These are phyloP conservation scores for Epichloe glyceriae DNA, from an alignment of 2,329 filamentous ascomycete species.

Conservation along the genomic window DNA sequence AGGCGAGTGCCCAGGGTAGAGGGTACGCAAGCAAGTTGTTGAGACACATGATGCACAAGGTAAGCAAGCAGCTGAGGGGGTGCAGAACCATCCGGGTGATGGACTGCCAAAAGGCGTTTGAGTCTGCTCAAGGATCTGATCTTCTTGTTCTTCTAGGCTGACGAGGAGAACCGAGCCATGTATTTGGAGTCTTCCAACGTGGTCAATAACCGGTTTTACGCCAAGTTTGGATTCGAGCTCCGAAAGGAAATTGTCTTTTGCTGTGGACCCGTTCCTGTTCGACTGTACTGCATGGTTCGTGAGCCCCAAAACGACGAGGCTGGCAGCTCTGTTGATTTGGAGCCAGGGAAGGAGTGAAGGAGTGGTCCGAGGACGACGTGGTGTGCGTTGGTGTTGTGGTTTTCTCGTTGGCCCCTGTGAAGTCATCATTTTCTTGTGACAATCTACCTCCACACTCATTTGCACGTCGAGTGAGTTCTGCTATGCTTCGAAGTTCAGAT, in stretches of 20 bases:
- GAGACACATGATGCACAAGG: conserved; percentile 51
- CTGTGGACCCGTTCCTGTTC: conserved; percentile 44
- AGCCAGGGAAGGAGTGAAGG: background rate
- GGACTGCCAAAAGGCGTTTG: too few relatives aligned
- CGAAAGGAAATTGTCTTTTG: conserved; percentile 50
- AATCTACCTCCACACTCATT: background rate
- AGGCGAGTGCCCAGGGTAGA: conserved; percentile 53
- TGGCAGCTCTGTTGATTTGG: background rate
- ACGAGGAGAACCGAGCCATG: conserved; percentile 51
- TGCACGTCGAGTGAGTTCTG: background rate
- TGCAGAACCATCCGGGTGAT: too few relatives aligned
- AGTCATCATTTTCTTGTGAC: background rate
- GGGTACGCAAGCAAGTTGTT: conserved; percentile 63
- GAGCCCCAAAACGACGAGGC: conserved; percentile 40
- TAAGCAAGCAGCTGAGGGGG: conserved; percentile 18
- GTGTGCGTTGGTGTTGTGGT: background rate
- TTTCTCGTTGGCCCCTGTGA: background rate
- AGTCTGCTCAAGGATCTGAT: background rate
- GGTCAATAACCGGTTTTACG: conserved; percentile 58
- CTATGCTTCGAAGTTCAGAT: background rate
- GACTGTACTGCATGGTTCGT: conserved; percentile 69
- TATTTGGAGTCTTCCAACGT: conserved; percentile 69
- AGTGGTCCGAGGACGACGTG: background rate
- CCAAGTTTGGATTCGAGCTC: conserved; percentile 60
- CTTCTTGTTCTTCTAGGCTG: conserved; percentile 40